A percentile compares a stretch with the other conserved stretches of the same genome.
Evolutionary conservation across 2,329 filamentous ascomycete genomes (phyloP).

Genomic region (Talaromyces sp.): DNA sequence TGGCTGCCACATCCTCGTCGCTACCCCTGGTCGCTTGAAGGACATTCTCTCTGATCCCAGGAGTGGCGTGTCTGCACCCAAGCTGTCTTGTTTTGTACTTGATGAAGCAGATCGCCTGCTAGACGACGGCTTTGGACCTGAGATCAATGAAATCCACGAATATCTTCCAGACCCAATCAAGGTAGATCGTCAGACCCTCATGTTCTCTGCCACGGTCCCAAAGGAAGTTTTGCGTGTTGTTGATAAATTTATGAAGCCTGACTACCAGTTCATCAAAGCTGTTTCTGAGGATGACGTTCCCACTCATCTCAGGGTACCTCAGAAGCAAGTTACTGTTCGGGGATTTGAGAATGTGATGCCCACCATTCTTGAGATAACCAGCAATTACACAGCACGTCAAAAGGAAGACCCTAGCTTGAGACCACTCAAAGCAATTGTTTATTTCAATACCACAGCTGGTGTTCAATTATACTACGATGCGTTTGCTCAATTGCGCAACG

Average conservation of each 20-base stretch:
- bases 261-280: constrained; percentile 89
- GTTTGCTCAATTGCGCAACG: constrained; percentile 46
- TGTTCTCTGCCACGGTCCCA: constrained; percentile 93
- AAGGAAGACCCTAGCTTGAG: constrained; percentile 31
- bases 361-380: constrained; percentile 67
- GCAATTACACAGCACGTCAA: constrained; percentile 49
- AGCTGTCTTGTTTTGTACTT: constrained; percentile 54
- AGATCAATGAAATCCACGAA: constrained; percentile 56
- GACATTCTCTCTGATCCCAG: constrained; percentile 68
- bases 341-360: constrained; percentile 74
- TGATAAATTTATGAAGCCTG: constrained; percentile 66
- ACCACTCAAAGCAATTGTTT: constrained; percentile 95
- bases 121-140: constrained; percentile 62
- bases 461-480: constrained; percentile 60
- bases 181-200: constrained; percentile 76
- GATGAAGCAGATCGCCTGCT: constrained; percentile 64
- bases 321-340: constrained; percentile 62
- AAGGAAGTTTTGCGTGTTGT: constrained; percentile 75
- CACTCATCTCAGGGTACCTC: constrained; percentile 79
- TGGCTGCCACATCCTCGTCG: constrained; percentile 85
- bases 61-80: constrained; percentile 59
- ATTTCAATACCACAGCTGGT: constrained; percentile 73
- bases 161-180: constrained; percentile 57
- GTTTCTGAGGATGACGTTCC: constrained; percentile 73
- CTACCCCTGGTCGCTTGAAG: constrained; percentile 79